Evolutionary conservation across 2,329 filamentous ascomycete species (phyloP).

Genomic region (Bisporella sp.): DNA sequence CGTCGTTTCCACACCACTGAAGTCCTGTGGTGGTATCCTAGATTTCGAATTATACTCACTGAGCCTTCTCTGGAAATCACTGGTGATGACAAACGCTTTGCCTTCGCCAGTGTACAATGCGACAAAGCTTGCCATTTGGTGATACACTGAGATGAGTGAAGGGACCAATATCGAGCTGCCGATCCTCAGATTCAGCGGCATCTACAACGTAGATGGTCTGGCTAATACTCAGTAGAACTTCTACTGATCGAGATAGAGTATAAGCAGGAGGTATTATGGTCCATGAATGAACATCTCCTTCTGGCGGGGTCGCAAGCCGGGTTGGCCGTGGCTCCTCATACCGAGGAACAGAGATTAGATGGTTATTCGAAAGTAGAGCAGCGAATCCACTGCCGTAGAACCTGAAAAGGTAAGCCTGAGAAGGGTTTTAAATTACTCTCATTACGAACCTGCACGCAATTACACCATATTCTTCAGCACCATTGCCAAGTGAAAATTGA

Average conservation of each 20-base stretch:
- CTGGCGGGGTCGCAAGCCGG: slow-evolving; percentile 67
- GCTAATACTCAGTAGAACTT: slow-evolving; percentile 80
- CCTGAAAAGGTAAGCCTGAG: slow-evolving; percentile 3
- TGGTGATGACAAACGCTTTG: slow-evolving; percentile 86
- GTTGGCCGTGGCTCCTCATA: slow-evolving; percentile 89
- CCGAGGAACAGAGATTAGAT: slow-evolving; percentile 76
- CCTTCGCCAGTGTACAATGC: slow-evolving; percentile 82
- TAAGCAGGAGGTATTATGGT: slow-evolving; percentile 79
- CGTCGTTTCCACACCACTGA: slow-evolving; percentile 95
- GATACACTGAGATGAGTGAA: slow-evolving; percentile 89
- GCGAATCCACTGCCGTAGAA: slow-evolving; percentile 95
- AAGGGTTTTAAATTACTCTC: neutral
- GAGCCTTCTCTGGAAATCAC: slow-evolving; percentile 87
- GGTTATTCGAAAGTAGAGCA: slow-evolving; percentile 81
- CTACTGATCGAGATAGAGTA: slow-evolving; percentile 86
- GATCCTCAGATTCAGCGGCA: slow-evolving; percentile 83
- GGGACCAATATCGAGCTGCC: slow-evolving; percentile 82
- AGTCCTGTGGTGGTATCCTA: slow-evolving; percentile 79
- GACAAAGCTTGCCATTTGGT: slow-evolving; percentile 80
- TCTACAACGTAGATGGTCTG: slow-evolving; percentile 84
- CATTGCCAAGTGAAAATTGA: slow-evolving; percentile 86
- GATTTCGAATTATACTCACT: slow-evolving; percentile 89
- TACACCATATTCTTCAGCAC: slow-evolving; percentile 82
- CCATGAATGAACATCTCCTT: slow-evolving; percentile 81
- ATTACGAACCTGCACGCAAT: slow-evolving; percentile 58